Percentiles rank a stretch among this genome's conserved stretches.
phyloP scores from a whole-genome alignment of 2,329 filamentous ascomycete species.

The Arthrobotrys pseudoclavata region DNA sequence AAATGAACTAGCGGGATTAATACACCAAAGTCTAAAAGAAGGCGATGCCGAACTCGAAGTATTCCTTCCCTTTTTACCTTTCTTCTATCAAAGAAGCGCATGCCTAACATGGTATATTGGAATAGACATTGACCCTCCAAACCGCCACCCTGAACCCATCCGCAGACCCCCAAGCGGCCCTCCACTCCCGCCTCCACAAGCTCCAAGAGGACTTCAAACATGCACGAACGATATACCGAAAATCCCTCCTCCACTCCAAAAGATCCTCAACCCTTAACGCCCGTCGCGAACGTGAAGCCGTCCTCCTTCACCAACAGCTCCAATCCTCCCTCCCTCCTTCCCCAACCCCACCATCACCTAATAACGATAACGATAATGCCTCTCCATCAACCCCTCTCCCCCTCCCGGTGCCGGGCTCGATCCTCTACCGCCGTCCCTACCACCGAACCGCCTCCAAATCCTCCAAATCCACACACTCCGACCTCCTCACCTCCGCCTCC shows the following conservation, averaged over 20 bases:
- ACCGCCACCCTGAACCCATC: slow-evolving; percentile 72
- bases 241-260: slow-evolving; percentile 54
- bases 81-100: background rate
- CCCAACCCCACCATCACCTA: slow-evolving; percentile 17
- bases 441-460: slow-evolving; percentile 62
- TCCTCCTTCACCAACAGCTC: slow-evolving; percentile 21
- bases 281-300: slow-evolving; percentile 60
- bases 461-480: slow-evolving; percentile 72
- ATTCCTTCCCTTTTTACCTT: background rate
- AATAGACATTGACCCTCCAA: slow-evolving; percentile 70
- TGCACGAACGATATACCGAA: slow-evolving; percentile 41
- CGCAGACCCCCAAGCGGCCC: slow-evolving; percentile 68
- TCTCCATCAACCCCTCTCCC: slow-evolving; percentile 14
- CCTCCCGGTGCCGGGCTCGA: background rate
- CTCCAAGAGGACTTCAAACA: slow-evolving; percentile 78
- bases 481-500: slow-evolving; percentile 80
- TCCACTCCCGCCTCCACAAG: slow-evolving; percentile 77
- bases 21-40: slow-evolving; percentile 63
- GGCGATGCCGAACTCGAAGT: slow-evolving; percentile 67
- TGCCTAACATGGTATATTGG: background rate
- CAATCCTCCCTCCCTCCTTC: slow-evolving; percentile 1
- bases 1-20: slow-evolving; percentile 61
- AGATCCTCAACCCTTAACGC: slow-evolving; percentile 37
- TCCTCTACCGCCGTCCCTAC: slow-evolving; percentile 66
- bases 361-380: background rate